Percentiles rank a stretch among this genome's conserved stretches.
Conservation (phyloP, 139 green algal species). For the Chlamydomonas sp. region DNA sequence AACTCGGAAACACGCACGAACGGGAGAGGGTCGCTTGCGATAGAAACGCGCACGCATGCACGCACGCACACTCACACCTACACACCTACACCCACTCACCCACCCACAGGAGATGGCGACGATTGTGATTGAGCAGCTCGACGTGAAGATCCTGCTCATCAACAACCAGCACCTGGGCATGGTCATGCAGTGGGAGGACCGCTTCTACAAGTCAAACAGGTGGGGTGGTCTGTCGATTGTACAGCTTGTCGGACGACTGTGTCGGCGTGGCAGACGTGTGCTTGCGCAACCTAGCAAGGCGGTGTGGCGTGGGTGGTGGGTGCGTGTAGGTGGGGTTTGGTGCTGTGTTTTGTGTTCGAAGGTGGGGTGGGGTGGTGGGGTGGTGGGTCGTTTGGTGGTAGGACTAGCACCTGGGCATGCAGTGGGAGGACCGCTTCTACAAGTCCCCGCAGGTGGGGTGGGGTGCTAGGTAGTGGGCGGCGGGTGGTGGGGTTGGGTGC, state of each 20-base stretch:
- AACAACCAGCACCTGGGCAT: conserved; percentile 99
- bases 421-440: conserved; percentile 99
- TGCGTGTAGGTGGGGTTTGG: not conserved
- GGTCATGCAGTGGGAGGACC: conserved; percentile 99
- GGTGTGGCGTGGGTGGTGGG: not conserved
- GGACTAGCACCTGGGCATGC: conserved; percentile 98
- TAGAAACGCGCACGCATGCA: not conserved
- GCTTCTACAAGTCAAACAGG: conserved; percentile 88
- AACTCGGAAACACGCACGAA: no score
- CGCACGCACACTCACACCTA: no score
- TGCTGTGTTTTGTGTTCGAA: no score
- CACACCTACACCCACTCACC: no score
- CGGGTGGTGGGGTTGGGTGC: not conserved
- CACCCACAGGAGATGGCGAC: conserved; percentile 90
- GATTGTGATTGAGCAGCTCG: conserved; percentile 82
- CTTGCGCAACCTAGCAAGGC: not conserved
- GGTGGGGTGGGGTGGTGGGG: not conserved
- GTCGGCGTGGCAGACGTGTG: not conserved
- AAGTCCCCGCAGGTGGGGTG: conserved; percentile 43
- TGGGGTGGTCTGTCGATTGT: not conserved
- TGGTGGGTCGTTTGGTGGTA: no score
- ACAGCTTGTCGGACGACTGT: not conserved
- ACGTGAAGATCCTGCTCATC: conserved; percentile 94
- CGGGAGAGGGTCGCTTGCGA: no score
- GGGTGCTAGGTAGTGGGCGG: not conserved